Base-by-base conservation (phyloP, 768 basidiomycete genomes). In the Russula sp. region DNA sequence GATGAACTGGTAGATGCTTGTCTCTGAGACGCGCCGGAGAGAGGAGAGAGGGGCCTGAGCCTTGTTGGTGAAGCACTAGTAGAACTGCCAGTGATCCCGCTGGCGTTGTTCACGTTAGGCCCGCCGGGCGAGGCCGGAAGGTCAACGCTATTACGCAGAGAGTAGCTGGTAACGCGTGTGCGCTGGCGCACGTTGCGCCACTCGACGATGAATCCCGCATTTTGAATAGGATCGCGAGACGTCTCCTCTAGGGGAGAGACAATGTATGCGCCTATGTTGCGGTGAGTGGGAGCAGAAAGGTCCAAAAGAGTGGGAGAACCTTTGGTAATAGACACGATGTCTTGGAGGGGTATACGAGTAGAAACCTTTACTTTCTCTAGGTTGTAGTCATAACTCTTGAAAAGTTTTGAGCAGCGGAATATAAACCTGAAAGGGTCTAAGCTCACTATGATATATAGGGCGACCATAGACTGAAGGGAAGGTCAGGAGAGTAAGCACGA, bases 311-410 rank as follows among this genome's bases (percentile, higher is more conserved):
- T 42, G 39, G 42, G 61, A 71, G 16, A 42, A 87, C 93, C 96
- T 81, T 89, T 91, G 55, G 81, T 83, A 20, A 99, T 85, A 22
- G 78, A 75, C 34, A 81, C 75, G 67, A 98, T 85, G 69, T 90
- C 88, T 50, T 83, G 83, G 43, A 97, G 81, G 2, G 94, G 95
- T 52, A 98, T 84, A 45, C 95, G 86, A 67, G 87, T 94, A 76
- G 89, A 96, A 62, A 86, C 75, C 70, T 90, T 88, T 53, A 98
- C 92, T 72, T 98, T 94, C 71, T 91, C 91, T 59, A 96, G 82
- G 71, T 82, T 82, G 81, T 94, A 96, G 74, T 97, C 94, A 69
- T 93, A 97, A 68, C 89, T 93, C 92, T 94, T 94, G 69, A 32
- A 36, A 25, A 22, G 42, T 1, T 10, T 11, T 22, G 29, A n/a